These are phyloP conservation scores for Sarocladiaceae sp. DNA, from an alignment of 2,329 filamentous ascomycete species.

Conservation along the genomic window DNA sequence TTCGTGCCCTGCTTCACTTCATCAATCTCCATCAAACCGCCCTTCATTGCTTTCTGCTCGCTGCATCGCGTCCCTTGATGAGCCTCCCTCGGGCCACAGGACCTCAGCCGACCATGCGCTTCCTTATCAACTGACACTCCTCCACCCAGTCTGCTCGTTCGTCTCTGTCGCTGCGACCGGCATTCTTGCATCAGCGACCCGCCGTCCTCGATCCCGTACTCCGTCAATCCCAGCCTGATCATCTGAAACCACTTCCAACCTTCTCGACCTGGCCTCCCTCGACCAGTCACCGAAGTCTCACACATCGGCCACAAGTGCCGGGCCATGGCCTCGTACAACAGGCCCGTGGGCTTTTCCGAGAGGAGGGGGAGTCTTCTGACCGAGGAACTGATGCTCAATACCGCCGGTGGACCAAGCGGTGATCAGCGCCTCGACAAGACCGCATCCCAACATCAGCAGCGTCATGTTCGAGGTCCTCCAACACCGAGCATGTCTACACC, in stretches of 20 bases:
- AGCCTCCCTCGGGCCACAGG: constrained; percentile 4
- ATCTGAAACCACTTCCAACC: constrained; percentile 4
- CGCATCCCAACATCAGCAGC: constrained; percentile 28
- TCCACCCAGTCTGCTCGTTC: constrained; percentile 3
- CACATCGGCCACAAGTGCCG: constrained; percentile 13
- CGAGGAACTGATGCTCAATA: constrained; percentile 54
- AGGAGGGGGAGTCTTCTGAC: constrained; percentile 53
- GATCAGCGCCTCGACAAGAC: constrained; percentile 49
- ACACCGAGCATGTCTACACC: constrained; percentile 65
- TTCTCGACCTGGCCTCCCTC: constrained; percentile 9
- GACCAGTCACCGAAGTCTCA: neutral
- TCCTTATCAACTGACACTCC: constrained; percentile 7
- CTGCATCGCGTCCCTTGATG: constrained; percentile 2
- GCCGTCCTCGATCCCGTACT: neutral
- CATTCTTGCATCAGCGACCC: neutral
- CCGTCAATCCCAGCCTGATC: neutral
- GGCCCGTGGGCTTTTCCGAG: constrained; percentile 56
- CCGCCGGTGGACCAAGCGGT: constrained; percentile 34
- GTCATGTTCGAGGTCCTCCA: constrained; percentile 52
- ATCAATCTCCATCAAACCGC: constrained; percentile 7
- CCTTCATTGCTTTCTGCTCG: neutral
- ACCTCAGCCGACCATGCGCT: constrained; percentile 1
- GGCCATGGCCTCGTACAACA: constrained; percentile 31
- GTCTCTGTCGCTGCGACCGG: neutral
- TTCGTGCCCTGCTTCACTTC: constrained; percentile 9